A percentile compares a stretch with the other conserved stretches of the same genome.
Evolutionary conservation across 768 basidiomycete species (phyloP).

Genomic region (Auricularia sp.): DNA sequence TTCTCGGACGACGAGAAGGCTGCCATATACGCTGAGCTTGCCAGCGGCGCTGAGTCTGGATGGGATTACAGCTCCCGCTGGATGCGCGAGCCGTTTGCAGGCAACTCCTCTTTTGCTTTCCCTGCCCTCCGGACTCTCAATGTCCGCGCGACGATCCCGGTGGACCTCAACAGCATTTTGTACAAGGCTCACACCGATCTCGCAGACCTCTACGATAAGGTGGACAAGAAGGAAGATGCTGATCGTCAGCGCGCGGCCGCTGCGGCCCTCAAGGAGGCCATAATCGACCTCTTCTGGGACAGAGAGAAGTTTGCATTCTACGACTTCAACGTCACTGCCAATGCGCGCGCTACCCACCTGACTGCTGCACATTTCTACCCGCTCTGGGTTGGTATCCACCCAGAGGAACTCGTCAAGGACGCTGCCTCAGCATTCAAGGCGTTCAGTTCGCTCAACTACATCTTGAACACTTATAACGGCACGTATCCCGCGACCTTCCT

Average conservation of each 20-base stretch:
- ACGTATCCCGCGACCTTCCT: constrained; percentile 74
- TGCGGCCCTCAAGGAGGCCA: constrained; percentile 45
- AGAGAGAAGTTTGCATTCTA: constrained; percentile 75
- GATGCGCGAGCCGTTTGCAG: constrained; percentile 29
- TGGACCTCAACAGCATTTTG: constrained; percentile 78
- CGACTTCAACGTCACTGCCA: constrained; percentile 72
- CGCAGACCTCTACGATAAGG: constrained; percentile 42
- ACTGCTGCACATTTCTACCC: constrained; percentile 76
- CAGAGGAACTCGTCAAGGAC: constrained; percentile 50
- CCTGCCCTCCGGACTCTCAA: constrained; percentile 62
- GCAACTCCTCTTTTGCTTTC: constrained; percentile 6
- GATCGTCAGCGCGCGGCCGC: constrained; percentile 46
- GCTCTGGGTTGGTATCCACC: constrained; percentile 79
- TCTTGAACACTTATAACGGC: constrained; percentile 79
- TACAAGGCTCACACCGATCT: constrained; percentile 57
- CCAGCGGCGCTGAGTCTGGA: constrained; percentile 78
- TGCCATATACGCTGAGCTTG: constrained; percentile 76
- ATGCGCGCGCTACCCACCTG: constrained; percentile 54
- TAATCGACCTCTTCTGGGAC: constrained; percentile 87
- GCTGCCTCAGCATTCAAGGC: constrained; percentile 53
- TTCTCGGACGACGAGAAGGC: constrained; percentile 51
- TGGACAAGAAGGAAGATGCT: constrained; percentile 24
- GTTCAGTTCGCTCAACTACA: constrained; percentile 68
- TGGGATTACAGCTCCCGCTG: constrained; percentile 34
- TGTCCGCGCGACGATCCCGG: constrained; percentile 54